phyloP scores from a whole-genome alignment of 768 basidiomycete genomes.

The Epithele typhae region DNA sequence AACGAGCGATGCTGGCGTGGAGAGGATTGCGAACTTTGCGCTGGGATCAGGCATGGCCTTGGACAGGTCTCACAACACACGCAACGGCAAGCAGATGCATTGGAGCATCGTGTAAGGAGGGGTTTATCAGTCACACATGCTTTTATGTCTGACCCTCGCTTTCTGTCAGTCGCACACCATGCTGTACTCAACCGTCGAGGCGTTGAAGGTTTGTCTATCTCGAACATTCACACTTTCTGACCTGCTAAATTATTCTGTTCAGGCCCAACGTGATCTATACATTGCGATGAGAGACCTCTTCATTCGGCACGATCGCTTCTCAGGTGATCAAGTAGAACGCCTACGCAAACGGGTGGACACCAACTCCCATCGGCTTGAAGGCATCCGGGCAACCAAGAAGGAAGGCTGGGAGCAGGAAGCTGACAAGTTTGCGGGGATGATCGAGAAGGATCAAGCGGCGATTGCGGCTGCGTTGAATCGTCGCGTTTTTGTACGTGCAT shows the following conservation, averaged over 20 bases:
- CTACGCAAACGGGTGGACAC: slow-evolving; percentile 82
- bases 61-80: slow-evolving; percentile 62
- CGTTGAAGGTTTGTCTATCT: slow-evolving; percentile 56
- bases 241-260: slow-evolving; percentile 5
- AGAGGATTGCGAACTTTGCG: slow-evolving; percentile 75
- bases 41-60: slow-evolving; percentile 72
- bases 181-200: slow-evolving; percentile 67
- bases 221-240: background rate
- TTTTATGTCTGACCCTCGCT: too few relatives aligned
- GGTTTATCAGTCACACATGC: too few relatives aligned
- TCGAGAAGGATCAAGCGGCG: slow-evolving; percentile 83
- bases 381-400: slow-evolving; percentile 62
- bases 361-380: slow-evolving; percentile 72
- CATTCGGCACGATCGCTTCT: slow-evolving; percentile 82
- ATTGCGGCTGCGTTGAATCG: slow-evolving; percentile 73
- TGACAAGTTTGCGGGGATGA: slow-evolving; percentile 62
- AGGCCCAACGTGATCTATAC: slow-evolving; percentile 83
- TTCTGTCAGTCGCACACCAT: slow-evolving; percentile 51
- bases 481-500: slow-evolving; percentile 83
- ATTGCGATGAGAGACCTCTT: slow-evolving; percentile 85
- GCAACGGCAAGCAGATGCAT: slow-evolving; percentile 66
- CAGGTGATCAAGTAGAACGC: slow-evolving; percentile 83
- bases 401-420: slow-evolving; percentile 86
- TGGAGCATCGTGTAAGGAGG: slow-evolving; percentile 68
- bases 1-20: slow-evolving; percentile 82